Evolutionary conservation across 495 filamentous ascomycete species (phyloP), one percentile per base, ranked within the genome.

Genomic region (Penicillium longicatenatum): DNA sequence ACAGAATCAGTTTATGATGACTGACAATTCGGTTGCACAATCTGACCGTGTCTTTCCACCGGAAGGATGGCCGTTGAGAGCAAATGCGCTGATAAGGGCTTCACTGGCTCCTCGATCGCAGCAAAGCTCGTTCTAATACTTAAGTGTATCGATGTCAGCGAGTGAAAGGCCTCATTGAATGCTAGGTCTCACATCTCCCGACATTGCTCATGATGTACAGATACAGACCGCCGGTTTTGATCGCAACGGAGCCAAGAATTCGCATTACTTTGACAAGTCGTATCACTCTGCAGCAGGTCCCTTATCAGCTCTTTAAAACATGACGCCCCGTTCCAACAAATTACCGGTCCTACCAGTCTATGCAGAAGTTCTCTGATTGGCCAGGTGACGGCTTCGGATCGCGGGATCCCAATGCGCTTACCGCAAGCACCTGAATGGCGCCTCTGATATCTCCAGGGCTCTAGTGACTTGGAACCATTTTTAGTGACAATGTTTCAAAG

Each of bases 401-500:
- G 21, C 42, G 17, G 45, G 55, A 51, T 52, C 52, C 54, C 29
- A 29, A 48, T 35, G 8, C 22, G 29, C 43, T 37, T 51, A 43
- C 24, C 3, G 37, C 14, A 50, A 51, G 47, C 12, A 42, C 33
- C 35, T 10, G 30, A 17, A 16, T 12, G 29, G 21, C 22, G 30
- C 41, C 52, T 46, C 22, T 43, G 17, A 60, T 51, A 45, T 35
- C 21, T 51, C 9, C 29, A 52, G 20, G 22, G 19, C 50, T 29
- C 14, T 9, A 20, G 39, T 12, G 4, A 1, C 22, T 33, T 22
- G 35, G 31, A 52, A 26, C 55, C 44, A 59, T 53, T 56, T 49
- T 57, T 46, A 52, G 54, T 53, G 50, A 61, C 50, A 55, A 48
- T 58, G 58, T 66, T 51, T 63, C 46, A 61, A 58, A 57, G 54